Conservation (phyloP, 768 basidiomycete genomes). For the Xerocomellus intermedius region DNA sequence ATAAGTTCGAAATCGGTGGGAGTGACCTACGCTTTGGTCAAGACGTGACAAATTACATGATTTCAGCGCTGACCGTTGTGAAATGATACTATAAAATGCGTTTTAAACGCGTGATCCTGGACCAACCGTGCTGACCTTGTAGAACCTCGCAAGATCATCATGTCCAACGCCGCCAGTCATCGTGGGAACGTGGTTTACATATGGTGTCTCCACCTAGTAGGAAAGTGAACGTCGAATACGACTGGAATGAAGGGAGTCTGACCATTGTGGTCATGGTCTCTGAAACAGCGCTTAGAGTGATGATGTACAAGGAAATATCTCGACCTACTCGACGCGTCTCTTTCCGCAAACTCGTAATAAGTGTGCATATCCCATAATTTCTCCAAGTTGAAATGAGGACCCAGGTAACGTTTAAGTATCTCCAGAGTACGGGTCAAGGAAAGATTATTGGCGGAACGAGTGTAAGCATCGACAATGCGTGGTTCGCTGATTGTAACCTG, state of each 20-base stretch:
- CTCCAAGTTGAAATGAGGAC: conserved; percentile 46
- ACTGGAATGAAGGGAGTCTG: background rate
- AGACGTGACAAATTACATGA: background rate
- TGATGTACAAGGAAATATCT: background rate
- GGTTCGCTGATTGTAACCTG: conserved; percentile 16
- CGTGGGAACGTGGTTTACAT: conserved; percentile 43
- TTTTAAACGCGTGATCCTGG: background rate
- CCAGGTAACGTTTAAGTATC: conserved; percentile 35
- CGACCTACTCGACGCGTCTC: conserved; percentile 38
- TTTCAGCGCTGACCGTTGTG: conserved; percentile 25
- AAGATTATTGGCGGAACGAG: conserved; percentile 38
- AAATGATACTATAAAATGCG: conserved; percentile 38
- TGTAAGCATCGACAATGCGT: conserved; percentile 29
- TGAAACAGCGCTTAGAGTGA: conserved; percentile 10
- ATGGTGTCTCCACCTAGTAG: conserved; percentile 40
- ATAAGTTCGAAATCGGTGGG: conserved; percentile 41
- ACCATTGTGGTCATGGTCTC: conserved; percentile 47
- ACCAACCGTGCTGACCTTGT: conserved; percentile 33
- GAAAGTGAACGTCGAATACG: background rate
- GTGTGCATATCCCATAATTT: conserved; percentile 47
- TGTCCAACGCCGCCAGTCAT: conserved; percentile 48
- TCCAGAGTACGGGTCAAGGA: conserved; percentile 40
- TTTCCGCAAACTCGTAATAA: conserved; percentile 42
- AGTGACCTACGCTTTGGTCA: conserved; percentile 32
- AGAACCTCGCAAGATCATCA: conserved; percentile 44